Percentiles rank a stretch among this genome's conserved stretches.
Conservation (phyloP, 2,329 filamentous ascomycete genomes). For the Diplodia scrobiculata region DNA sequence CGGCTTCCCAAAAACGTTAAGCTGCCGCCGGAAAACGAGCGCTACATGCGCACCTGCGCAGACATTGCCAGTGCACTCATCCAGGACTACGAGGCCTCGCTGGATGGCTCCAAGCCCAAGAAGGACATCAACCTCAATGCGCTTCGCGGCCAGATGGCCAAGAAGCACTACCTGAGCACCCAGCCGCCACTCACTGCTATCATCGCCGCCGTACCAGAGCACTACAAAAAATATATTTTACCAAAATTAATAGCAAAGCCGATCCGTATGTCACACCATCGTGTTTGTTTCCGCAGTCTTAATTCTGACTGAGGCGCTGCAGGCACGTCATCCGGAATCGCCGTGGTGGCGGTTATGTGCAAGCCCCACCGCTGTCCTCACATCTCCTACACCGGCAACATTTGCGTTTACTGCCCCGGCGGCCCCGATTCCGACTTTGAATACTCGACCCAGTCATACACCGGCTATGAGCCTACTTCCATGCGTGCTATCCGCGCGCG, state of each 20-base stretch:
- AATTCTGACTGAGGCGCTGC: conserved; percentile 30
- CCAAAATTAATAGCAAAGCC: conserved; percentile 97
- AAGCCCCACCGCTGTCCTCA: conserved; percentile 97
- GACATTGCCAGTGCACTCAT: conserved; percentile 94
- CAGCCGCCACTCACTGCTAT: conserved; percentile 94
- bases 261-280: conserved; percentile 63
- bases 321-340: conserved; percentile 94
- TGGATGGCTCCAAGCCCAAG: conserved; percentile 69
- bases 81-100: conserved; percentile 84
- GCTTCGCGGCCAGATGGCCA: conserved; percentile 80
- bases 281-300: neutral
- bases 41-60: conserved; percentile 89
- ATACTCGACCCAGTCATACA: conserved; percentile 98
- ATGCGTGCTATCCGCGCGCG: conserved; percentile 97
- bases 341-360: conserved; percentile 98
- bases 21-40: conserved; percentile 87
- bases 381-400: conserved; percentile 97
- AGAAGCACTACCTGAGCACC: conserved; percentile 85
- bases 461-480: conserved; percentile 95
- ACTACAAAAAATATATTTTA: conserved; percentile 98
- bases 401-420: conserved; percentile 97
- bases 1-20: conserved; percentile 70
- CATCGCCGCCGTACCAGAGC: conserved; percentile 96
- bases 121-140: conserved; percentile 93
- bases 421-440: conserved; percentile 98